Conservation (phyloP, 768 basidiomycete genomes). For the Tremella fuciformis region DNA sequence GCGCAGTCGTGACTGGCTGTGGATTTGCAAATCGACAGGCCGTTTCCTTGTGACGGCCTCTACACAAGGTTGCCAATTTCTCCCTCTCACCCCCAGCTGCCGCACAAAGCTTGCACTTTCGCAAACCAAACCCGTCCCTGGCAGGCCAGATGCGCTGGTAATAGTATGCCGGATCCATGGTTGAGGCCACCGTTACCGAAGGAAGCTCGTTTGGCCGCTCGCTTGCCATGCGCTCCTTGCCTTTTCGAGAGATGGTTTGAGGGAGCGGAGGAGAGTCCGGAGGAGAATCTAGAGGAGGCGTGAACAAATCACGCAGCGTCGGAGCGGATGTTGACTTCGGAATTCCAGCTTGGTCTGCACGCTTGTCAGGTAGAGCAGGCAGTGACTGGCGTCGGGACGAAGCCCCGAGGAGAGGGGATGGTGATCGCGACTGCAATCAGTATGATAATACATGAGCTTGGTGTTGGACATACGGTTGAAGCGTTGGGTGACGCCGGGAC, state of each 20-base stretch:
- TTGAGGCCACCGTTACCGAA: neutral
- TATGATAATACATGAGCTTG: too few relatives aligned
- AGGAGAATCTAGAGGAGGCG: slow-evolving; percentile 5
- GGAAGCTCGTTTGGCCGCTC: neutral
- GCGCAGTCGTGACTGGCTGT: neutral
- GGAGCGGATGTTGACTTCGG: slow-evolving; percentile 1
- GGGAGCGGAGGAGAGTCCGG: neutral
- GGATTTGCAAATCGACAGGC: neutral
- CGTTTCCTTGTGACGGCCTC: neutral
- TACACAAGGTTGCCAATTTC: neutral
- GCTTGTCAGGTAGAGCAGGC: too few relatives aligned
- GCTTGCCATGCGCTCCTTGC: neutral
- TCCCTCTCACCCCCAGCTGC: slow-evolving; percentile 1
- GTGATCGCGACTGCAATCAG: neutral
- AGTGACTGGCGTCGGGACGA: too few relatives aligned
- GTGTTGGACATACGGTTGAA: too few relatives aligned
- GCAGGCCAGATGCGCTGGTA: neutral
- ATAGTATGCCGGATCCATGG: neutral
- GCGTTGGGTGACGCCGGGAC: slow-evolving; percentile 1
- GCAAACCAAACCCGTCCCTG: too few relatives aligned
- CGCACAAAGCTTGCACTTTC: neutral
- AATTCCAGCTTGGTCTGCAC: neutral
- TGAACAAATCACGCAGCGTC: slow-evolving; percentile 4
- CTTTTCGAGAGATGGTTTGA: slow-evolving; percentile 2
- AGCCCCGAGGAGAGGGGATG: neutral